Conservation (phyloP, 345 rosid genomes). For the Citrus mangshanensis region DNA sequence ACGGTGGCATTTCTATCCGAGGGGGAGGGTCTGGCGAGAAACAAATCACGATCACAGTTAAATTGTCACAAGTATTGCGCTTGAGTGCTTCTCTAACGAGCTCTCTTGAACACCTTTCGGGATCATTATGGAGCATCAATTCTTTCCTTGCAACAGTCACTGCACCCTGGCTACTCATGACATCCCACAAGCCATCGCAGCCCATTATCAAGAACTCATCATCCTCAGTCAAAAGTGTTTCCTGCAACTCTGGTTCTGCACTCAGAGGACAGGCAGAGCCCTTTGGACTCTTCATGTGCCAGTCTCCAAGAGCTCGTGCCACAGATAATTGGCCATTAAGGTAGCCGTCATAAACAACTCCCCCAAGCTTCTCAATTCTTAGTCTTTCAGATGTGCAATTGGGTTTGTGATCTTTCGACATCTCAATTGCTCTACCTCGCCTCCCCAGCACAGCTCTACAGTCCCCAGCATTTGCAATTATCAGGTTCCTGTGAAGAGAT, state of each 20-base stretch:
- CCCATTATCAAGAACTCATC: slow-evolving; percentile 98
- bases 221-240: slow-evolving; percentile 60
- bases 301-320: slow-evolving; percentile 95
- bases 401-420: slow-evolving; percentile 96
- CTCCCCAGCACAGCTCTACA: slow-evolving; percentile 93
- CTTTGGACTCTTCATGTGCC: slow-evolving; percentile 97
- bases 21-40: slow-evolving; percentile 86
- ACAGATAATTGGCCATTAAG: slow-evolving; percentile 97
- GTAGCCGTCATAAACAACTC: slow-evolving; percentile 89
- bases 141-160: slow-evolving; percentile 79
- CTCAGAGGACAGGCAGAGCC: slow-evolving; percentile 86
- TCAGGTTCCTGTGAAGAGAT: slow-evolving; percentile 50
- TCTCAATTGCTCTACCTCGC: slow-evolving; percentile 87
- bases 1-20: slow-evolving; percentile 63
- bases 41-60: slow-evolving; percentile 80
- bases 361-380: slow-evolving; percentile 90
- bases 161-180: slow-evolving; percentile 96
- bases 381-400: slow-evolving; percentile 62
- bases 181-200: slow-evolving; percentile 98
- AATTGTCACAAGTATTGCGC: slow-evolving; percentile 74
- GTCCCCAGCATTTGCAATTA: slow-evolving; percentile 95
- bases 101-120: slow-evolving; percentile 90
- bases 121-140: slow-evolving; percentile 91
- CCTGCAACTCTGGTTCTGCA: slow-evolving; percentile 90
- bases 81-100: slow-evolving; percentile 85